A percentile compares a stretch with the other conserved stretches of the same genome.
These are phyloP conservation scores for Pestalotiopsis sp. DNA, from an alignment of 2,329 filamentous ascomycete species.

Conservation along the genomic window DNA sequence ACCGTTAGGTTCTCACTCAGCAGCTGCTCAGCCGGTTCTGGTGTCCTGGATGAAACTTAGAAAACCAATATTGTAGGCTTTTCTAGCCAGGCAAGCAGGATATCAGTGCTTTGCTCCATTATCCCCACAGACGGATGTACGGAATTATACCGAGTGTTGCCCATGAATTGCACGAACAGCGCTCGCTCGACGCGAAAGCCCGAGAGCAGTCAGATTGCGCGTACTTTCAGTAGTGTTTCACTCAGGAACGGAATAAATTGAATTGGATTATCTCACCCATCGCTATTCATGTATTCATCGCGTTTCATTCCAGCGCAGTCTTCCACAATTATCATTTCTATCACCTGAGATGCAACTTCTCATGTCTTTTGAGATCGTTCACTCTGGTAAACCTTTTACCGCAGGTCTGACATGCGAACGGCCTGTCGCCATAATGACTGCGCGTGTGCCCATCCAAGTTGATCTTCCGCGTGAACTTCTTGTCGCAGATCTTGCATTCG, in stretches of 20 bases:
- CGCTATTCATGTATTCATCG: too few relatives aligned
- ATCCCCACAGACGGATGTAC: too few relatives aligned
- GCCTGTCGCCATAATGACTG: slow-evolving; percentile 9
- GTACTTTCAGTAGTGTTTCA: too few relatives aligned
- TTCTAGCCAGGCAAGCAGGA: background rate
- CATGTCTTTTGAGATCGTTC: slow-evolving; percentile 13
- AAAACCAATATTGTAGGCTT: background rate
- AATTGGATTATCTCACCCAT: too few relatives aligned
- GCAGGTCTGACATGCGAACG: slow-evolving; percentile 5
- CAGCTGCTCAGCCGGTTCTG: background rate
- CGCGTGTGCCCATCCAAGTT: slow-evolving; percentile 7
- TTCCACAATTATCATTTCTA: background rate
- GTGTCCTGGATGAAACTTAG: background rate
- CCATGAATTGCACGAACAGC: too few relatives aligned
- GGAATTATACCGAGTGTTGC: too few relatives aligned
- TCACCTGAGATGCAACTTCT: slow-evolving; percentile 11
- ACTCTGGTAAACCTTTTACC: slow-evolving; percentile 13
- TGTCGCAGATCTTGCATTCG: slow-evolving; percentile 5
- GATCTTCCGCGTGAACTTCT: slow-evolving; percentile 13
- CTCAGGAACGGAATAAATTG: too few relatives aligned
- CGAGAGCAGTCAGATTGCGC: too few relatives aligned
- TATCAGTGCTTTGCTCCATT: background rate
- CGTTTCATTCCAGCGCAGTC: background rate
- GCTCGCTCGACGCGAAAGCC: too few relatives aligned
- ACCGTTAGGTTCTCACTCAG: background rate